A percentile compares a stretch with the other conserved stretches of the same genome.
These are phyloP conservation scores for Sporobolomyces phaffii DNA, from an alignment of 768 basidiomycete species.

Conservation along the genomic window DNA sequence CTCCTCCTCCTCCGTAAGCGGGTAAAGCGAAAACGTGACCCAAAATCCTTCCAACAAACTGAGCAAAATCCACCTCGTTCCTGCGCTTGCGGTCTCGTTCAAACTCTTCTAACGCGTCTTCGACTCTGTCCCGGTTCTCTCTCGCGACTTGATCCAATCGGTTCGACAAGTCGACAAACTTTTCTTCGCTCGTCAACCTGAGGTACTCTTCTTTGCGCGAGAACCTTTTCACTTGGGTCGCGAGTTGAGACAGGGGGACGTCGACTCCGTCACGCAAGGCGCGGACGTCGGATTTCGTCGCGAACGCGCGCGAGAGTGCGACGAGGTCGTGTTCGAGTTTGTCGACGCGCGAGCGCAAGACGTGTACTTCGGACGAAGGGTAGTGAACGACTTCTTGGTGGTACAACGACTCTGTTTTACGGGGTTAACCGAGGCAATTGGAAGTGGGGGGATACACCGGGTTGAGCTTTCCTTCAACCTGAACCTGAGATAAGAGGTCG, in stretches of 20 bases:
- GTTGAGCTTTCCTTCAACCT: no score
- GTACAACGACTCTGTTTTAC: conserved; percentile 28
- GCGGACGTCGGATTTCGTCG: conserved; percentile 34
- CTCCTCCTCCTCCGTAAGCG: not conserved
- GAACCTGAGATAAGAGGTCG: no score
- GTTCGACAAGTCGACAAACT: conserved; percentile 26
- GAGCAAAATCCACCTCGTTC: not conserved
- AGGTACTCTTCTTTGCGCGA: conserved; percentile 34
- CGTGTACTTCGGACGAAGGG: conserved; percentile 37
- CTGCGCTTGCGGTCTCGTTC: not conserved
- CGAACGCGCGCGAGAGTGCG: conserved; percentile 8
- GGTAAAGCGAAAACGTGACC: not conserved
- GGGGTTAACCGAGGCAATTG: no score
- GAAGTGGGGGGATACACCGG: no score
- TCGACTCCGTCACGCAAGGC: conserved; percentile 37
- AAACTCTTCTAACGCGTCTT: not conserved
- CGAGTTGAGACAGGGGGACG: conserved; percentile 34
- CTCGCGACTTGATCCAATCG: not conserved
- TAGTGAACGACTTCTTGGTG: conserved; percentile 39
- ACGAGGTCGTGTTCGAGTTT: conserved; percentile 38
- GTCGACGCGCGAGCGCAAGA: conserved; percentile 30
- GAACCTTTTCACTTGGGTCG: conserved; percentile 29
- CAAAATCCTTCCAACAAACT: not conserved
- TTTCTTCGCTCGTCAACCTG: conserved; percentile 32
- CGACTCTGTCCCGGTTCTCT: not conserved